phyloP scores from a whole-genome alignment of 2,329 filamentous ascomycete species.

The Rhynchosporium secalis region DNA sequence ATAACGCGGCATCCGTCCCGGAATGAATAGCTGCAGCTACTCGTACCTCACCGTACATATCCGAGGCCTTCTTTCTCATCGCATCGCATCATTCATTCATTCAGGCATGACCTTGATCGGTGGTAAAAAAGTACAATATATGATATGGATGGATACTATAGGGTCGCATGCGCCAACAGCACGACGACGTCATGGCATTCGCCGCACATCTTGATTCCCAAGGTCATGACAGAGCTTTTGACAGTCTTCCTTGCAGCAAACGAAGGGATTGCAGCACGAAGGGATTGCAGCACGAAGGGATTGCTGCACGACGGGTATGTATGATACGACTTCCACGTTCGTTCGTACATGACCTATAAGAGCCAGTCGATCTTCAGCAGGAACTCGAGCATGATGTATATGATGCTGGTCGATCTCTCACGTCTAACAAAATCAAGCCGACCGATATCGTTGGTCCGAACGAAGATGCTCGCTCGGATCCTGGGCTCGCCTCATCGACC shows the following conservation, averaged over 20 bases:
- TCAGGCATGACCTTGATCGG: not conserved
- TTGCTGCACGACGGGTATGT: too few species aligned
- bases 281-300: too few species aligned
- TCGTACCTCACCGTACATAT: slow-evolving; percentile 10
- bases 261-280: too few species aligned
- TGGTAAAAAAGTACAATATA: too few species aligned
- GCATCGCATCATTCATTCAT: not conserved
- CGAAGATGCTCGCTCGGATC: too few species aligned
- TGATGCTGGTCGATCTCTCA: slow-evolving; percentile 5
- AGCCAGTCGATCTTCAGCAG: too few species aligned
- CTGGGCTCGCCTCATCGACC: too few species aligned
- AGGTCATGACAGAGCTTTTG: not conserved
- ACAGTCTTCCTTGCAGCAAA: too few species aligned
- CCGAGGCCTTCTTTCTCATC: not conserved
- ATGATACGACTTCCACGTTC: not conserved
- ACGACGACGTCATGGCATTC: slow-evolving; percentile 4
- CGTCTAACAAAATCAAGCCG: not conserved
- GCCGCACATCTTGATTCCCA: not conserved
- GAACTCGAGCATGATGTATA: too few species aligned
- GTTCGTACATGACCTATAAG: not conserved
- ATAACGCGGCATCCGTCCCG: too few species aligned
- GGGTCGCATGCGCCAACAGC: too few species aligned
- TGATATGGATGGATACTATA: too few species aligned
- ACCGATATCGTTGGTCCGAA: not conserved
- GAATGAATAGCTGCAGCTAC: not conserved